Base-by-base conservation (phyloP, 1,284 basidiomycete species). In the Neonothopanus nambi region DNA sequence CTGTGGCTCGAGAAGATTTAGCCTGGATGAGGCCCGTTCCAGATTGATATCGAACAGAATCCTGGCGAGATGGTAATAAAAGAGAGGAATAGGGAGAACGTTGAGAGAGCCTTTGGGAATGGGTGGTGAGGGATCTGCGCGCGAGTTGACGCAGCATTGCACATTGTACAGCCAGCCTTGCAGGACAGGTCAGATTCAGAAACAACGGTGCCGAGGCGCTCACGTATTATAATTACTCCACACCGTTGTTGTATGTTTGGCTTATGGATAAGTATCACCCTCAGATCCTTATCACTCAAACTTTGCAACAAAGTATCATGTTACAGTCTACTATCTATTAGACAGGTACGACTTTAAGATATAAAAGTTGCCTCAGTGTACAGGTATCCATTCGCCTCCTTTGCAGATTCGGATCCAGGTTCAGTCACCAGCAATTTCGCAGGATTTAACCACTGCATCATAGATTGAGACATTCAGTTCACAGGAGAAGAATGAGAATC, bases 301-400 rank as follows among this genome's bases (percentile, higher is more conserved):
- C 5, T 44, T 44, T 7, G 21, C 21, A 36, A 23, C 45, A 45
- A 45, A 46, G 30, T 17, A 11, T 46, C 44, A 46, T 46, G 33
- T 33, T 28, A 17, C 43, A 46, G 35, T 18, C 21, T 33, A 33
- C 43, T 26, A 33, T 46, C 30, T 35, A 13, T 26, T 12, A 40
- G 4, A 40, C 8, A 40, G 17, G 3, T 13, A 40, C 2, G n/a
- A n/a, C n/a, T 58, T 66, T 67, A 82, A 49, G 91, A 95, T 60
- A 98, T 91, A 72, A 93, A 98, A 3, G 93, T 91, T 1, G 93
- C 91, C 68, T 98, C 95, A 67, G 84, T 92, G 76, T 91, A 98
- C 30, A 93, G 46, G 42, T 68, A 70, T 4, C 95, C 95, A 55
- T 90, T 74, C 37, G 93, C 81, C 57, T 85, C 78, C 26, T 82